Conservation (phyloP, 2,329 filamentous ascomycete genomes). For the Lecanoromycetidae sp. region DNA sequence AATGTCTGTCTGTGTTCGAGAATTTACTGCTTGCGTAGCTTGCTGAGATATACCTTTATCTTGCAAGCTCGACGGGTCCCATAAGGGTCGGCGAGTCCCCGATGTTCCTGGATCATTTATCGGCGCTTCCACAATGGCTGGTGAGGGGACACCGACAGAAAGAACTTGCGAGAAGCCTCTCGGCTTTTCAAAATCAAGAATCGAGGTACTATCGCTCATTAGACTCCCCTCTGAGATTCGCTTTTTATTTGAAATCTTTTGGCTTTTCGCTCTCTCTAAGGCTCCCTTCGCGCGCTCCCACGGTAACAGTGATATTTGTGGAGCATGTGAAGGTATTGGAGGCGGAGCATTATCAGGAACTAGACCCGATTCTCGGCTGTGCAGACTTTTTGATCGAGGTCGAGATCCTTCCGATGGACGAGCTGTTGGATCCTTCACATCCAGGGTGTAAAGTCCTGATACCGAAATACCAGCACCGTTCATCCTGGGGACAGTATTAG, state of each 20-base stretch:
- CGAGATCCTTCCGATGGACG: too few species aligned
- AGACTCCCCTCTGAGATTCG: conserved; percentile 10
- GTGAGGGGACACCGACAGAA: conserved; percentile 4
- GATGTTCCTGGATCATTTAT: background rate
- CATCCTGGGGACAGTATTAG: too few species aligned
- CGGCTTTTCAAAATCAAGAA: conserved; percentile 10
- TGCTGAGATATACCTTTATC: background rate
- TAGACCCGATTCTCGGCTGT: conserved; percentile 25
- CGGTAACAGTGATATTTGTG: conserved; percentile 22
- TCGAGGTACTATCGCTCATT: conserved; percentile 12
- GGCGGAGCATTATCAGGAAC: conserved; percentile 32
- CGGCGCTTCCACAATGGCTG: background rate
- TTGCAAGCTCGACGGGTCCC: background rate
- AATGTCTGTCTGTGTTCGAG: conserved; percentile 2
- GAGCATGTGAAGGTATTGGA: conserved; percentile 33
- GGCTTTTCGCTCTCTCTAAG: conserved; percentile 4
- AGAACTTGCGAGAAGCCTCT: conserved; percentile 8
- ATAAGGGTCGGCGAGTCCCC: background rate
- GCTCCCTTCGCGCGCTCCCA: conserved; percentile 2
- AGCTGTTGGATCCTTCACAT: too few species aligned
- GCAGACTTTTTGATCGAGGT: too few species aligned
- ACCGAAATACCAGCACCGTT: too few species aligned
- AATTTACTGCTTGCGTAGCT: background rate
- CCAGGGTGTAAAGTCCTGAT: too few species aligned
- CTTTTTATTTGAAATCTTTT: background rate